phyloP scores from a whole-genome alignment of 352 stramenopile genomes.

The Pilasporangium apinafurcum region DNA sequence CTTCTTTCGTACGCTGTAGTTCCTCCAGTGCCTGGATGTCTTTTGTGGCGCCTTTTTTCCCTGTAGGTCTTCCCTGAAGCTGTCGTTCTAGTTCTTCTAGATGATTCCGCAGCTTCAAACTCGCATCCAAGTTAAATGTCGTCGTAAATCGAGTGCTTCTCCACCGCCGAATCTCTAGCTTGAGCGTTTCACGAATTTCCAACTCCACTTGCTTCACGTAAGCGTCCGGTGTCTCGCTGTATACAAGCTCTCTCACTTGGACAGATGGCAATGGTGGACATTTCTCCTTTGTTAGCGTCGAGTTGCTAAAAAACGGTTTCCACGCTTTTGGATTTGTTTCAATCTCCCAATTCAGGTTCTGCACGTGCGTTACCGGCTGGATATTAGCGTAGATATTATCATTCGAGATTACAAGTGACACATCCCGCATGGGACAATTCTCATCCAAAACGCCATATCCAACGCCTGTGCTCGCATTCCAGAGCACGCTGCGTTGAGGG shows the following conservation, averaged over 20 bases:
- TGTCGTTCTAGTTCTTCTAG: constrained; percentile 67
- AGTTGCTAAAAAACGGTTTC: constrained; percentile 74
- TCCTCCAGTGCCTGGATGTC: constrained; percentile 6
- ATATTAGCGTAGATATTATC: constrained; percentile 91
- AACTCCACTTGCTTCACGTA: constrained; percentile 68
- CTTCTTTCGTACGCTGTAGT: constrained; percentile 29
- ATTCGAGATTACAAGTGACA: constrained; percentile 82
- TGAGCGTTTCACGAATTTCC: constrained; percentile 78
- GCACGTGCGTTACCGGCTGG: constrained; percentile 36
- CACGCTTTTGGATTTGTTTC: constrained; percentile 72
- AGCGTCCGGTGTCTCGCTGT: constrained; percentile 39
- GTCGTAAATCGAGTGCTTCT: constrained; percentile 76
- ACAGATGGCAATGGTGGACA: constrained; percentile 29
- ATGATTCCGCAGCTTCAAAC: constrained; percentile 66
- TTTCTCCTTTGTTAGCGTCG: constrained; percentile 12
- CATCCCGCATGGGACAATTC: constrained; percentile 78
- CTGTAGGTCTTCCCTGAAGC: constrained; percentile 8
- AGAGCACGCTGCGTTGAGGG: constrained; percentile 59
- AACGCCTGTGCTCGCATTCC: constrained; percentile 83
- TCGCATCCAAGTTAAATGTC: constrained; percentile 83
- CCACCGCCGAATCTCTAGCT: constrained; percentile 86
- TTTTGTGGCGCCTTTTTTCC: constrained; percentile 1
- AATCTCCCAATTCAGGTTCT: constrained; percentile 80
- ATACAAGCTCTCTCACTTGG: constrained; percentile 53
- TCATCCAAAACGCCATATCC: constrained; percentile 71